Evolutionary conservation across 768 basidiomycete species (phyloP).

Genomic region (Megacollybia marginata): DNA sequence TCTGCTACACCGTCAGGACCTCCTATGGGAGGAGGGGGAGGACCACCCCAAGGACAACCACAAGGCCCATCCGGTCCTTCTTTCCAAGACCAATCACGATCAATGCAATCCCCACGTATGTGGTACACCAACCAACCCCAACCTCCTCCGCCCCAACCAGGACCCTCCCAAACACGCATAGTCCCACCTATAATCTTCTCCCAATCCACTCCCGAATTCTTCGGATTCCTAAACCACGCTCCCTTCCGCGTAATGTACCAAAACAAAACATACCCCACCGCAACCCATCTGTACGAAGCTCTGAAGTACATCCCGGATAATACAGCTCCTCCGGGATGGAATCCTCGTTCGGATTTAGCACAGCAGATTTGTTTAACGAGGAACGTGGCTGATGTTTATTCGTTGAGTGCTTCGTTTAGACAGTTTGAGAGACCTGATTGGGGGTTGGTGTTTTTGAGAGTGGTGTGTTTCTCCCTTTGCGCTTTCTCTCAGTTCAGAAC

Average conservation of each 20-base stretch:
- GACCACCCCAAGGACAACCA: background rate
- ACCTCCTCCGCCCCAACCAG: background rate
- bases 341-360: slow-evolving; percentile 41
- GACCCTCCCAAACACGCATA: background rate
- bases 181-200: slow-evolving; percentile 33
- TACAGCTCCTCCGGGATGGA: slow-evolving; percentile 1
- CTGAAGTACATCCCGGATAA: slow-evolving; percentile 45
- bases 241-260: slow-evolving; percentile 52
- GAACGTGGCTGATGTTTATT: slow-evolving; percentile 29
- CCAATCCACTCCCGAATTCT: slow-evolving; percentile 25
- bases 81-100: slow-evolving; percentile 4
- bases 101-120: background rate
- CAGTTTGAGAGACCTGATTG: slow-evolving; percentile 47
- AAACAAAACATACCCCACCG: slow-evolving; percentile 55
- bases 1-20: background rate
- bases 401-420: slow-evolving; percentile 20
- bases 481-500: background rate
- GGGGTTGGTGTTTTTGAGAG: slow-evolving; percentile 38
- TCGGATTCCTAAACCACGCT: slow-evolving; percentile 61
- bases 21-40: background rate
- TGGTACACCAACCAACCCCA: background rate
- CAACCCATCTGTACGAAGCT: slow-evolving; percentile 71
- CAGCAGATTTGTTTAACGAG: slow-evolving; percentile 43
- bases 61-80: background rate
- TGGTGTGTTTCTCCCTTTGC: slow-evolving; percentile 31